A percentile compares a stretch with the other conserved stretches of the same genome.
phyloP scores from a whole-genome alignment of 2,329 filamentous ascomycete species.

The Ciborinia camelliae region DNA sequence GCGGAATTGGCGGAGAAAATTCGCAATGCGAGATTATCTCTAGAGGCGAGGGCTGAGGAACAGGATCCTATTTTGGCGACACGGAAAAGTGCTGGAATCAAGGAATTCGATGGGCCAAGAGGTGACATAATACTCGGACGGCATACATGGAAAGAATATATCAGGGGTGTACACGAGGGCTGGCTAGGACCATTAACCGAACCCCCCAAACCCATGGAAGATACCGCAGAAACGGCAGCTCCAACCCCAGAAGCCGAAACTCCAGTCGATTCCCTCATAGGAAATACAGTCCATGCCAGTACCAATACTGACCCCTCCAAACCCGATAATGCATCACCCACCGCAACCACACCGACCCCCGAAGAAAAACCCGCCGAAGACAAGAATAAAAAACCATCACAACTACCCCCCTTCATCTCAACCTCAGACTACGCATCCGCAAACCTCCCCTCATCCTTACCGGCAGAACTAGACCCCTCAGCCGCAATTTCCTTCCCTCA shows the following conservation, averaged over 20 bases:
- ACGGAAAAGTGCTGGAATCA: slow-evolving; percentile 63
- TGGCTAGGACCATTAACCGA: slow-evolving; percentile 83
- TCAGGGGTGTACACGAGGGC: slow-evolving; percentile 89
- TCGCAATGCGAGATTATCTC: slow-evolving; percentile 59
- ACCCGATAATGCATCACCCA: slow-evolving; percentile 20
- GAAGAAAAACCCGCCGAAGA: slow-evolving; percentile 40
- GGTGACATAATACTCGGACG: slow-evolving; percentile 88
- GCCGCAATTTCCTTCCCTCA: slow-evolving; percentile 77
- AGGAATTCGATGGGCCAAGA: slow-evolving; percentile 67
- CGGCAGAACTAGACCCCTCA: slow-evolving; percentile 69
- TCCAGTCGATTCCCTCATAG: slow-evolving; percentile 30
- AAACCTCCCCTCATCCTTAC: slow-evolving; percentile 61
- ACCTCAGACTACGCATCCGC: slow-evolving; percentile 68
- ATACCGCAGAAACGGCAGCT: slow-evolving; percentile 21
- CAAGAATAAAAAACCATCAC: slow-evolving; percentile 56
- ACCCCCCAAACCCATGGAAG: slow-evolving; percentile 44
- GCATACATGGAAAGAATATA: slow-evolving; percentile 96
- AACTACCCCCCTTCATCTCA: slow-evolving; percentile 70
- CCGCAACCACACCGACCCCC: slow-evolving; percentile 16
- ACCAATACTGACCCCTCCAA: slow-evolving; percentile 28
- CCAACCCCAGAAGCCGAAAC: slow-evolving; percentile 8
- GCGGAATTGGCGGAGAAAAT: slow-evolving; percentile 84
- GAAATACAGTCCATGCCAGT: slow-evolving; percentile 32
- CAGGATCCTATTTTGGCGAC: slow-evolving; percentile 61
- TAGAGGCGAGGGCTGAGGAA: slow-evolving; percentile 39